Percentiles rank a stretch among this genome's conserved stretches.
Evolutionary conservation across 2,329 filamentous ascomycete species (phyloP).

Genomic region (Aspergillus niger): DNA sequence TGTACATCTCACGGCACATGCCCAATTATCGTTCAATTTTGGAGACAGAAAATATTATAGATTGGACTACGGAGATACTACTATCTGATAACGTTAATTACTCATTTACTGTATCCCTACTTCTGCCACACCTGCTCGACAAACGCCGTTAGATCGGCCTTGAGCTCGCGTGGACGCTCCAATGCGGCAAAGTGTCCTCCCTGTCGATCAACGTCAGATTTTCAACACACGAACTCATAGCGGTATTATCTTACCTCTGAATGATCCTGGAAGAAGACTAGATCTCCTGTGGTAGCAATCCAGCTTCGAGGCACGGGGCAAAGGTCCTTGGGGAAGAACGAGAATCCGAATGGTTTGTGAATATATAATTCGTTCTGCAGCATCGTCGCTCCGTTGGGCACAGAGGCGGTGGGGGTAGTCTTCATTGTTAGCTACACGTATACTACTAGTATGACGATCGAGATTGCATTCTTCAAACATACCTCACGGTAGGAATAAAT

Average conservation of each 20-base stretch:
- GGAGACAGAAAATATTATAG: neutral
- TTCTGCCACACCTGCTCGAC: constrained; percentile 32
- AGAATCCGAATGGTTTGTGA: constrained; percentile 51
- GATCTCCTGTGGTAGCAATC: constrained; percentile 38
- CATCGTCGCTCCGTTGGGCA: neutral
- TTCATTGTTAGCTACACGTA: neutral
- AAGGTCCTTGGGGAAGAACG: constrained; percentile 49
- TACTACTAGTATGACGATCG: neutral
- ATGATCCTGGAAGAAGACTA: constrained; percentile 43
- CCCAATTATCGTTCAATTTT: neutral
- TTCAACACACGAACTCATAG: neutral
- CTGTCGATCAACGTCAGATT: constrained; percentile 16
- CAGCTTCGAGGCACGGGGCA: constrained; percentile 41
- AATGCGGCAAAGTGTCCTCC: constrained; percentile 59
- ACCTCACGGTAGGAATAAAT: constrained; percentile 39
- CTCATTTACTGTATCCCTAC: neutral
- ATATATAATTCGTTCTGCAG: constrained; percentile 26
- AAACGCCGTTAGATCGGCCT: constrained; percentile 46
- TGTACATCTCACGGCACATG: too few species aligned
- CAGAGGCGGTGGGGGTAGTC: neutral
- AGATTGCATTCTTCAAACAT: neutral
- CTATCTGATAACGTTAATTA: neutral
- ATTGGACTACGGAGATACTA: neutral
- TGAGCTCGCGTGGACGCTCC: constrained; percentile 46
- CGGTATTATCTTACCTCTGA: constrained; percentile 27